These are phyloP conservation scores for Globisporangium paroecandrum DNA, from an alignment of 352 stramenopile genomes.

Conservation along the genomic window DNA sequence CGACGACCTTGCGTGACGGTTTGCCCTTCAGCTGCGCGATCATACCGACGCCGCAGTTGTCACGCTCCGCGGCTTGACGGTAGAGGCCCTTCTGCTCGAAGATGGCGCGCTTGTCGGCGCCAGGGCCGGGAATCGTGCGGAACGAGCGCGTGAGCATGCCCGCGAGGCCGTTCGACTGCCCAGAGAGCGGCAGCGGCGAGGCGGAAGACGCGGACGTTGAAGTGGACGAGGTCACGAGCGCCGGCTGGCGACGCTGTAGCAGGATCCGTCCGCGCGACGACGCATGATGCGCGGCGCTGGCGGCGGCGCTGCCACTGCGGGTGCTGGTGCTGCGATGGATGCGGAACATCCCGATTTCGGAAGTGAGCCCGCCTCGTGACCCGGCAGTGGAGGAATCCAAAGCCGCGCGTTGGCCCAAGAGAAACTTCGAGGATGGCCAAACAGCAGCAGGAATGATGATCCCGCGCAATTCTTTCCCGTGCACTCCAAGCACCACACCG, in stretches of 20 bases:
- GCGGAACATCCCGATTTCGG: slow-evolving; percentile 37
- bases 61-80: slow-evolving; percentile 48
- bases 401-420: neutral
- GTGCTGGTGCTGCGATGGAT: slow-evolving; percentile 31
- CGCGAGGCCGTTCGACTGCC: slow-evolving; percentile 8
- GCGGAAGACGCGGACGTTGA: slow-evolving; percentile 10
- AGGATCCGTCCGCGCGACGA: slow-evolving; percentile 9
- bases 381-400: slow-evolving; percentile 2
- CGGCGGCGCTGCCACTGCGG: slow-evolving; percentile 18
- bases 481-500: slow-evolving; percentile 16
- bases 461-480: slow-evolving; percentile 18
- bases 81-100: slow-evolving; percentile 63
- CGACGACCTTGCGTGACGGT: slow-evolving; percentile 86
- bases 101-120: slow-evolving; percentile 48
- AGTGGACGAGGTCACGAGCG: slow-evolving; percentile 10
- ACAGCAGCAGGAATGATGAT: slow-evolving; percentile 10
- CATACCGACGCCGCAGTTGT: slow-evolving; percentile 93
- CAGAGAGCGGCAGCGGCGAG: slow-evolving; percentile 19
- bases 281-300: slow-evolving; percentile 16
- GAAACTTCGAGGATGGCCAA: slow-evolving; percentile 17
- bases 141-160: slow-evolving; percentile 28
- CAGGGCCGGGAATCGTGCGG: slow-evolving; percentile 38
- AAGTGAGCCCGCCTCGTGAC: slow-evolving; percentile 19
- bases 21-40: slow-evolving; percentile 95
- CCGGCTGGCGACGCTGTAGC: slow-evolving; percentile 22